These are phyloP conservation scores for Sonneratia alba DNA, from an alignment of 345 rosid species.

Conservation along the genomic window DNA sequence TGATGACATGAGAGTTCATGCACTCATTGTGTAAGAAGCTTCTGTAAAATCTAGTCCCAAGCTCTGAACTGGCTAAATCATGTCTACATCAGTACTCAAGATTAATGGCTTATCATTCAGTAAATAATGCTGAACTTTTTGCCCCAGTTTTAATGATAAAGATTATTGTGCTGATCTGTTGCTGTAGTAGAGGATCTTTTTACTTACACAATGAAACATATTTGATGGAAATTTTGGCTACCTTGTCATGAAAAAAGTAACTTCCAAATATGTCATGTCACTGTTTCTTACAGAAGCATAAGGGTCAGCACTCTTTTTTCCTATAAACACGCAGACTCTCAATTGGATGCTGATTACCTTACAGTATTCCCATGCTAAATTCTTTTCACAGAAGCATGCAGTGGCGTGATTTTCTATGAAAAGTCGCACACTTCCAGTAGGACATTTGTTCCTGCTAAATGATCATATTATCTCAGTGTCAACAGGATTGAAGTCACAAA, in stretches of 20 bases:
- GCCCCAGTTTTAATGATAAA: not conserved
- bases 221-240: not conserved
- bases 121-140: not conserved
- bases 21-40: not conserved
- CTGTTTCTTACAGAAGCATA: not conserved
- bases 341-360: not conserved
- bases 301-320: not conserved
- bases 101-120: not conserved
- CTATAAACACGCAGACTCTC: not conserved
- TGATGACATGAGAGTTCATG: not conserved
- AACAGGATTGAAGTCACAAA: constrained; percentile 56
- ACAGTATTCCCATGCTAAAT: not conserved
- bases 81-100: not conserved
- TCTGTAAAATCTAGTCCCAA: not conserved
- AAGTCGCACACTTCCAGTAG: not conserved
- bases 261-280: not conserved
- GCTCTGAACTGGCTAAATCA: not conserved
- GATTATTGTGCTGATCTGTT: not conserved
- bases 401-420: not conserved
- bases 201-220: not conserved
- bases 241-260: not conserved
- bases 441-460: not conserved
- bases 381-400: not conserved
- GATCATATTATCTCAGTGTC: constrained; percentile 13
- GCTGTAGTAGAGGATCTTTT: not conserved